Conservation (phyloP, 768 basidiomycete species). For the Favolaschia claudopus region DNA sequence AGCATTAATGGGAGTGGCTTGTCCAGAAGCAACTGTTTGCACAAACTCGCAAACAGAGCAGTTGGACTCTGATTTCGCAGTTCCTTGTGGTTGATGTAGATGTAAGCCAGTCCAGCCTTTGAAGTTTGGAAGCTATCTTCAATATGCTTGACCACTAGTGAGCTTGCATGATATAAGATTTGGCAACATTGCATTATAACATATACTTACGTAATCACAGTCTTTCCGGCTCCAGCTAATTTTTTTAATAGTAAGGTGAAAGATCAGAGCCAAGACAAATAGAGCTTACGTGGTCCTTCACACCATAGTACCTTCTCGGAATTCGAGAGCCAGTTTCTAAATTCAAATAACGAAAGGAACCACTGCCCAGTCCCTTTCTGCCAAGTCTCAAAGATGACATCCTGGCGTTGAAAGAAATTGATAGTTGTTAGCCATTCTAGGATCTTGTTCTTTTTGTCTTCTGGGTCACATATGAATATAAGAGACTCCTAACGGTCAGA, state of each 20-base stretch:
- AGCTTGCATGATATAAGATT: neutral
- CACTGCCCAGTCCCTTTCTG: no score
- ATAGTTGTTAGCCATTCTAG: no score
- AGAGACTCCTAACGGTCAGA: no score
- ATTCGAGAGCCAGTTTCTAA: neutral
- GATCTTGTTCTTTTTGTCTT: no score
- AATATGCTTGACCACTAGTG: neutral
- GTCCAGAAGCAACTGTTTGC: neutral
- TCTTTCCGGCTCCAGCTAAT: constrained; percentile 15
- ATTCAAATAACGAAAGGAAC: no score
- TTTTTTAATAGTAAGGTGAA: neutral
- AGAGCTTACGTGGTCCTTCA: neutral
- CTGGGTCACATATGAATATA: no score
- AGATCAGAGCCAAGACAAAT: neutral
- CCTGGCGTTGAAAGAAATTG: no score
- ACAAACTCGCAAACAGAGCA: neutral
- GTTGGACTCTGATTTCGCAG: neutral
- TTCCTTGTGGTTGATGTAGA: neutral
- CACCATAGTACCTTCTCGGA: neutral
- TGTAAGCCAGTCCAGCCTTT: neutral
- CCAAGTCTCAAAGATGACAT: no score
- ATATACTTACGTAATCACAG: constrained; percentile 5
- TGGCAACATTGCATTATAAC: neutral
- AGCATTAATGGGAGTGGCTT: neutral
- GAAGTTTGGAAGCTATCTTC: neutral